Evolutionary conservation across 352 stramenopile species (phyloP).

Genomic region (Globisporangium carolinianum): DNA sequence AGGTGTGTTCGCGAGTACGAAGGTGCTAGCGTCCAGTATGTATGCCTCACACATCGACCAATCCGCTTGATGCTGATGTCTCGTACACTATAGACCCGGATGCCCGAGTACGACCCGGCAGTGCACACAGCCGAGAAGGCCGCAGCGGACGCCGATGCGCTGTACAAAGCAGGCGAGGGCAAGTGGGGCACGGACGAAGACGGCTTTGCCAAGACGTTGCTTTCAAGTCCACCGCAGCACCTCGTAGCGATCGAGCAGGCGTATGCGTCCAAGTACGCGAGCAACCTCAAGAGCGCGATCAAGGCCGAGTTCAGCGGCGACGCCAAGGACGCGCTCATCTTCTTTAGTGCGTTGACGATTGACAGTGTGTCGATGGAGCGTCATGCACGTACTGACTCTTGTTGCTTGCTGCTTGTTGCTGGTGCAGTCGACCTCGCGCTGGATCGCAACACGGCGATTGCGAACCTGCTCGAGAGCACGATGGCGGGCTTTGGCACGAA

Average conservation of each 20-base stretch:
- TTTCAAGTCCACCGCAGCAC: constrained; percentile 55
- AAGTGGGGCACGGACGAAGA: constrained; percentile 76
- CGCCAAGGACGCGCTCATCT: constrained; percentile 37
- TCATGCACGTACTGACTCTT: not conserved
- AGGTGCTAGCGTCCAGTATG: no score
- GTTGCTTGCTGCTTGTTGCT: not conserved
- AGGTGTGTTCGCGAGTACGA: constrained; percentile 7
- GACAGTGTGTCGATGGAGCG: no score
- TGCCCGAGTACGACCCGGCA: constrained; percentile 19
- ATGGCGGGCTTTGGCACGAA: constrained; percentile 72
- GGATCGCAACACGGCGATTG: constrained; percentile 52
- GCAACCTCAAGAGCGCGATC: constrained; percentile 48
- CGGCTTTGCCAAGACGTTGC: constrained; percentile 51
- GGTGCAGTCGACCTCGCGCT: constrained; percentile 36
- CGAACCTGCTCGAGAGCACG: constrained; percentile 49
- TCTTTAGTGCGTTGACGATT: constrained; percentile 26
- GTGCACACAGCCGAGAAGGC: constrained; percentile 66
- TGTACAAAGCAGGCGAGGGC: constrained; percentile 75
- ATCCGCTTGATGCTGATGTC: constrained; percentile 5
- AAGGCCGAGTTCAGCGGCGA: constrained; percentile 65
- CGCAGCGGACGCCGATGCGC: constrained; percentile 42
- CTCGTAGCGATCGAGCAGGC: constrained; percentile 44
- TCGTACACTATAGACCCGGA: not conserved
- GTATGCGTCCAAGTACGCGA: constrained; percentile 57
- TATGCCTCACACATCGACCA: not conserved